Evolutionary conservation across 345 rosid genomes (phyloP).

Genomic region (Erodium maritimum): DNA sequence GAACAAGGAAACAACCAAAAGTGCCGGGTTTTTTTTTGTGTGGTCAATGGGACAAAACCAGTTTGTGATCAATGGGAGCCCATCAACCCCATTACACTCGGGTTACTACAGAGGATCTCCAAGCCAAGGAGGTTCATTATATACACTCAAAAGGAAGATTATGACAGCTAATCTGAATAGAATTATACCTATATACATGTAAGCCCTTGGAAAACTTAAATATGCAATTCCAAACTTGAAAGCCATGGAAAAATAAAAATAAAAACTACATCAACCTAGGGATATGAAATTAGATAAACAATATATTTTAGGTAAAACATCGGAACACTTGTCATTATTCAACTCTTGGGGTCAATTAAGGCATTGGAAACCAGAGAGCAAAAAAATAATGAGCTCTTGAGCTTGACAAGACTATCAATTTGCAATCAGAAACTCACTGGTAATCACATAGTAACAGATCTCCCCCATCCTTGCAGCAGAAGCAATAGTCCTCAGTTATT

Average conservation of each 20-base stretch:
- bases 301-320: background rate
- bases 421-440: slow-evolving; percentile 20
- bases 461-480: slow-evolving; percentile 54
- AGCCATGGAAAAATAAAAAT: background rate
- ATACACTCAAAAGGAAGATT: background rate
- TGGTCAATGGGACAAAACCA: too few relatives aligned
- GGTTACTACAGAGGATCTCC: background rate
- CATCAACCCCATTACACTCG: background rate
- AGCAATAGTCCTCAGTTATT: slow-evolving; percentile 32
- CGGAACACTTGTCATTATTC: background rate
- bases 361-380: background rate
- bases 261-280: background rate
- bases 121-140: background rate
- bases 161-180: too few relatives aligned
- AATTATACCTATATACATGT: too few relatives aligned
- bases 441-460: slow-evolving; percentile 33
- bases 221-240: background rate
- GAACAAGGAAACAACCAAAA: too few relatives aligned
- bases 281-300: background rate
- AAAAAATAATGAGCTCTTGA: background rate
- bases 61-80: background rate
- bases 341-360: background rate
- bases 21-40: too few relatives aligned
- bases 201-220: background rate
- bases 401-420: background rate